phyloP scores from a whole-genome alignment of 2,329 filamentous ascomycete genomes.

The Didymella sp. region DNA sequence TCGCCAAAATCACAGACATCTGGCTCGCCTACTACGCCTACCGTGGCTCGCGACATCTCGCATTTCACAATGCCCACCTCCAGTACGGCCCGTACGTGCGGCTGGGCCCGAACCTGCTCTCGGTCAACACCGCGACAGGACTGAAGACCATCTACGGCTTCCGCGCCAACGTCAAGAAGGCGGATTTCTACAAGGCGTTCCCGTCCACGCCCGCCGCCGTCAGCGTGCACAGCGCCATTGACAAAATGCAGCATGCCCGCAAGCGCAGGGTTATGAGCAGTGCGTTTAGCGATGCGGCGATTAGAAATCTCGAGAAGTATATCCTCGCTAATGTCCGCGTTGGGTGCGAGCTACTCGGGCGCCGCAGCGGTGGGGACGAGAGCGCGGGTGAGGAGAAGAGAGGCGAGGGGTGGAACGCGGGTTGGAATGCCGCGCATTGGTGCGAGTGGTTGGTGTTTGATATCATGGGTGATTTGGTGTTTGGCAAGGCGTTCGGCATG shows the following conservation, averaged over 20 bases:
- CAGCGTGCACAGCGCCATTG: slow-evolving; percentile 55
- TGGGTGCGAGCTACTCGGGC: slow-evolving; percentile 47
- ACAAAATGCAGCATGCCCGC: slow-evolving; percentile 55
- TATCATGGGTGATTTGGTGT: slow-evolving; percentile 59
- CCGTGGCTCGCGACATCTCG: slow-evolving; percentile 75
- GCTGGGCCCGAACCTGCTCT: slow-evolving; percentile 78
- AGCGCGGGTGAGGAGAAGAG: slow-evolving; percentile 26
- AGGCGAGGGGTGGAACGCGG: slow-evolving; percentile 48
- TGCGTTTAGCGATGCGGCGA: slow-evolving; percentile 56
- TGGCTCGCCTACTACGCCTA: slow-evolving; percentile 70
- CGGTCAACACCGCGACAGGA: slow-evolving; percentile 71
- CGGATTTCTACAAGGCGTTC: slow-evolving; percentile 58
- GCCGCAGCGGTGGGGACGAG: slow-evolving; percentile 19
- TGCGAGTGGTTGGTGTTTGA: slow-evolving; percentile 58
- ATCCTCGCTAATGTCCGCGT: slow-evolving; percentile 54
- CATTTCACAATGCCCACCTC: slow-evolving; percentile 73
- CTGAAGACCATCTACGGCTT: slow-evolving; percentile 59
- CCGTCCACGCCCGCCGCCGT: slow-evolving; percentile 51
- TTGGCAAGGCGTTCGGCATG: slow-evolving; percentile 56
- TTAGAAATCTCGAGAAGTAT: slow-evolving; percentile 56
- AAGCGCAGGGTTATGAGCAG: slow-evolving; percentile 57
- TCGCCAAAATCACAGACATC: slow-evolving; percentile 49
- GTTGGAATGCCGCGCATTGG: slow-evolving; percentile 56
- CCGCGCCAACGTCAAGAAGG: slow-evolving; percentile 58
- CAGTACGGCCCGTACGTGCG: slow-evolving; percentile 76